phyloP scores from a whole-genome alignment of 208 protist species.

The Leishmania major region DNA sequence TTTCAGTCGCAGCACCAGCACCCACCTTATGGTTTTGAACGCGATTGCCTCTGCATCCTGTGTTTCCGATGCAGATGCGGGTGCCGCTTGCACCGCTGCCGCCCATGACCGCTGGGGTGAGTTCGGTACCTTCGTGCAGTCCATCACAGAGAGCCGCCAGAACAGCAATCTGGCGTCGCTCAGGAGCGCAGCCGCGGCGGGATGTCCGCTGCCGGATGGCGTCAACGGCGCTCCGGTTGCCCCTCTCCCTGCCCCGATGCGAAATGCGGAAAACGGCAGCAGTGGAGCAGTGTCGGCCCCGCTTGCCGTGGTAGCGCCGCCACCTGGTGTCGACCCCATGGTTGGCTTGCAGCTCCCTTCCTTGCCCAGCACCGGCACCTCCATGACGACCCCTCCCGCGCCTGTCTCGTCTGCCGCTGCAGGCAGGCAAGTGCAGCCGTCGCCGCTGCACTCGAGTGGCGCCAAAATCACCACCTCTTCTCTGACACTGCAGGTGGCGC shows the following conservation, averaged over 20 bases:
- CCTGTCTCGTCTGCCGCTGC: background rate
- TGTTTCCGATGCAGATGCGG: slow-evolving; percentile 1
- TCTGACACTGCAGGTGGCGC: slow-evolving; percentile 10
- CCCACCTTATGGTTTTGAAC: background rate
- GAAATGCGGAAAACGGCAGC: background rate
- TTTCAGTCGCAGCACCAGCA: slow-evolving; percentile 10
- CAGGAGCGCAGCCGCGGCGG: slow-evolving; percentile 15
- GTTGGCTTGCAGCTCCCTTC: slow-evolving; percentile 20
- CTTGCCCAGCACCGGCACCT: slow-evolving; percentile 12
- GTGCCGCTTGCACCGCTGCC: background rate
- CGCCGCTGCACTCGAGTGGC: background rate
- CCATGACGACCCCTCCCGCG: slow-evolving; percentile 3
- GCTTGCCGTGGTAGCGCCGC: background rate
- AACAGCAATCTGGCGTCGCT: slow-evolving; percentile 24
- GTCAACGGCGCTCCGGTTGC: background rate
- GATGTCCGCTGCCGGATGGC: background rate
- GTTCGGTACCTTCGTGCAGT: slow-evolving; percentile 30
- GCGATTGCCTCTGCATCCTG: slow-evolving; percentile 3
- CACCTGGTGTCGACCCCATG: background rate
- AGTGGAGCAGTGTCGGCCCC: background rate
- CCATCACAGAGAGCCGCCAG: slow-evolving; percentile 26
- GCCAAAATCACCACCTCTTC: background rate
- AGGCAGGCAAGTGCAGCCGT: background rate
- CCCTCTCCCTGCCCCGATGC: background rate
- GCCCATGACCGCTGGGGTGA: slow-evolving; percentile 22